These are phyloP conservation scores for Onygenales sp. DNA, from an alignment of 2,329 filamentous ascomycete genomes.

Conservation along the genomic window DNA sequence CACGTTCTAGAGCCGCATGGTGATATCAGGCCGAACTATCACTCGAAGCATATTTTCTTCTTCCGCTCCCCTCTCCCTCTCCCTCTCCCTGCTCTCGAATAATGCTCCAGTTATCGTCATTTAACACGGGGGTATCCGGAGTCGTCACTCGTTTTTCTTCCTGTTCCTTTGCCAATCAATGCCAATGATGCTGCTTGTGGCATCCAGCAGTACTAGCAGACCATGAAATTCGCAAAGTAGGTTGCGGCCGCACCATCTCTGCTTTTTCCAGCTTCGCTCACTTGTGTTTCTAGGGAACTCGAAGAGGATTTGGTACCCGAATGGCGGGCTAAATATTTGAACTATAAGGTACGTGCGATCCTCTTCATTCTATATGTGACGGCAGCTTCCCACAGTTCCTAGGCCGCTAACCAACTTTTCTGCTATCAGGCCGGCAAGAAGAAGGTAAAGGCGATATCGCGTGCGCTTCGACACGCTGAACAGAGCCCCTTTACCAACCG, in stretches of 20 bases:
- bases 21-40: too few relatives aligned
- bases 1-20: too few relatives aligned
- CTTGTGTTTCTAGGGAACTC: slow-evolving; percentile 50
- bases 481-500: slow-evolving; percentile 44
- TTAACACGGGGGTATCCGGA: too few relatives aligned
- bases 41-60: too few relatives aligned
- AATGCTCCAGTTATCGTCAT: too few relatives aligned
- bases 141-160: too few relatives aligned
- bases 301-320: slow-evolving; percentile 85
- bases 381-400: slow-evolving; percentile 6
- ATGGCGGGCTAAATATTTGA: slow-evolving; percentile 88
- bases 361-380: slow-evolving; percentile 3
- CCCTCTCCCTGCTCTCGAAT: too few relatives aligned
- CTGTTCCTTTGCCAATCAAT: too few relatives aligned
- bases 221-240: slow-evolving; percentile 56
- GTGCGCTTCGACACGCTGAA: slow-evolving; percentile 56
- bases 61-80: too few relatives aligned
- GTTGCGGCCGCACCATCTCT: slow-evolving; percentile 12
- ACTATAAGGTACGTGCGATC: slow-evolving; percentile 63
- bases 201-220: slow-evolving; percentile 6
- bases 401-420: slow-evolving; percentile 10
- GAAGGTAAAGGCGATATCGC: slow-evolving; percentile 71
- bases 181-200: too few relatives aligned
- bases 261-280: slow-evolving; percentile 14
- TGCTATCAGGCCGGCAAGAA: slow-evolving; percentile 63